phyloP scores from a whole-genome alignment of 2,329 filamentous ascomycete genomes.

The Phyllosticta paracitricarpa region DNA sequence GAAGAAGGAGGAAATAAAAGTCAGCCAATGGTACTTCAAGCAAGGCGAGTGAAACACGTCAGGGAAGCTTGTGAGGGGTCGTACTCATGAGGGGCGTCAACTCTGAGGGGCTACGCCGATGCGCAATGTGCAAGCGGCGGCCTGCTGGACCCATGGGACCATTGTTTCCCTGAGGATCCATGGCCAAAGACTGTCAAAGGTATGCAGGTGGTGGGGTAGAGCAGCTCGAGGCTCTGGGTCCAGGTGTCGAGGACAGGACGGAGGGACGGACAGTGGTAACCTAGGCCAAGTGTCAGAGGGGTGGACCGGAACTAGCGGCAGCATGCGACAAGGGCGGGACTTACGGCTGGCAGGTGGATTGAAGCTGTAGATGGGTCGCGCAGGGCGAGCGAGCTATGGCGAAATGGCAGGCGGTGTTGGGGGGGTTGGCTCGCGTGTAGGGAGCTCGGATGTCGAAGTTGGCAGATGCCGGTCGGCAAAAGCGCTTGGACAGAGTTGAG shows the following conservation, averaged over 20 bases:
- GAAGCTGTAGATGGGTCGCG: background rate
- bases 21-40: slow-evolving; percentile 22
- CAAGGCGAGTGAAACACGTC: background rate
- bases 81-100: slow-evolving; percentile 95
- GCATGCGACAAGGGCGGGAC: slow-evolving; percentile 8
- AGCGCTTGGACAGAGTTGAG: slow-evolving; percentile 5
- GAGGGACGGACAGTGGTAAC: background rate
- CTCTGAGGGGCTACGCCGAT: slow-evolving; percentile 93
- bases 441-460: slow-evolving; percentile 7
- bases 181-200: slow-evolving; percentile 13
- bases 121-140: slow-evolving; percentile 91
- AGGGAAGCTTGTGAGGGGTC: slow-evolving; percentile 31
- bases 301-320: slow-evolving; percentile 8
- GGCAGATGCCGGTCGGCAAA: slow-evolving; percentile 3
- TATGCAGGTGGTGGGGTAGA: background rate
- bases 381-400: background rate
- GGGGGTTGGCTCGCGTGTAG: background rate
- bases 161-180: slow-evolving; percentile 45
- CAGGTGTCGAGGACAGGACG: background rate
- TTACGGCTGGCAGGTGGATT: slow-evolving; percentile 2
- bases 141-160: slow-evolving; percentile 59
- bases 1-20: slow-evolving; percentile 14
- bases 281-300: background rate
- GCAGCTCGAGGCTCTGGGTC: slow-evolving; percentile 5
- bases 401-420: slow-evolving; percentile 5